Evolutionary conservation across 2,329 filamentous ascomycete genomes (phyloP).

Genomic region (Myriangium duriaei): DNA sequence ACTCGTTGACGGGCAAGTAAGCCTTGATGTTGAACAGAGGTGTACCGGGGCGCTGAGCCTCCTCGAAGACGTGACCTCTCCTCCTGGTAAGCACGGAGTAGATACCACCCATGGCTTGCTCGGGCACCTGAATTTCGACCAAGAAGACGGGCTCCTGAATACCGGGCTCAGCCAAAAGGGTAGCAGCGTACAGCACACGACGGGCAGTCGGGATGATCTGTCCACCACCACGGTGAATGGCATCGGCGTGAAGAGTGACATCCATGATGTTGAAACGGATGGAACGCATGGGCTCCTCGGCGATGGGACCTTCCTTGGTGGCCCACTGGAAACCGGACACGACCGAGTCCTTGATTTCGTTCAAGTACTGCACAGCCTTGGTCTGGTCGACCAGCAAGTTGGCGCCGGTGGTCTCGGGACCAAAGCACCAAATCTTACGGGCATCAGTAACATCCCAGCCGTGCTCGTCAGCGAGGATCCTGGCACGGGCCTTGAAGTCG

Average conservation of each 20-base stretch:
- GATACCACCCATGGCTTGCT: conserved; percentile 98
- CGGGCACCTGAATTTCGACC: conserved; percentile 97
- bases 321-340: conserved; percentile 99
- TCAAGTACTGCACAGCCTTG: conserved; percentile 99
- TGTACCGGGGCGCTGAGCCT: conserved; percentile 96
- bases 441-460: conserved; percentile 99
- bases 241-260: conserved; percentile 98
- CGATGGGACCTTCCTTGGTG: conserved; percentile 89
- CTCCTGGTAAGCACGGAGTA: conserved; percentile 96
- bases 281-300: conserved; percentile 95
- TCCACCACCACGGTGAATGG: conserved; percentile 98
- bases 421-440: conserved; percentile 99
- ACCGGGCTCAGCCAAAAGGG: conserved; percentile 80
- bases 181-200: conserved; percentile 90
- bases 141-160: conserved; percentile 97
- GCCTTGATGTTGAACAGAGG: conserved; percentile 99
- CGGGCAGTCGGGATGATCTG: conserved; percentile 97
- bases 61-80: conserved; percentile 97
- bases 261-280: conserved; percentile 98
- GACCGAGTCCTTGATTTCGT: conserved; percentile 99
- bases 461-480: conserved; percentile 89
- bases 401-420: conserved; percentile 92
- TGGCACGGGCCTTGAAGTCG: conserved; percentile 97
- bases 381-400: conserved; percentile 99
- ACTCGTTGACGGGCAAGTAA: conserved; percentile 92